Base-by-base conservation (phyloP, 2,329 filamentous ascomycete genomes). In the Ciborinia camelliae region DNA sequence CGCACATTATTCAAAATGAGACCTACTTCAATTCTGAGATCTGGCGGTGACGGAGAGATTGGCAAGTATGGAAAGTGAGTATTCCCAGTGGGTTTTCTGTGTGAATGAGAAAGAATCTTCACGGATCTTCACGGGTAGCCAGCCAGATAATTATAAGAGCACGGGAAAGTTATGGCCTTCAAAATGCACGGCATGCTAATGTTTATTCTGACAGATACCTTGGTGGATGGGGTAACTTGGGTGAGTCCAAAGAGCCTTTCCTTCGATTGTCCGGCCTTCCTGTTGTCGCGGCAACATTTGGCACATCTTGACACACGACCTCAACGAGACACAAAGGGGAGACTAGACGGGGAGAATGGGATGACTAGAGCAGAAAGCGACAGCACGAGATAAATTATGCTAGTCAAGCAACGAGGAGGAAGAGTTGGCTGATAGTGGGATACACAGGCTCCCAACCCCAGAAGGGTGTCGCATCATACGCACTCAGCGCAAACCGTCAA, bases 401-500 rank as follows among this genome's bases (percentile, higher is more conserved):
- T 30, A 30, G 35, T 12, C 18, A n/a, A 37, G 30, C 30, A 51
- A 60, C 9, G 32, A 53, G 28, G 12, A n/a, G 39, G 28, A 43
- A 26, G 15, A 50, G 15, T 57, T 41, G 59, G 43, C 68, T 68
- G 62, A 69, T 68, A 62, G 71, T 73, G 74, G 63, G 76, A 70
- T 55, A 61, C 47, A 67, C 74, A 86, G 84, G 84, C 75, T 81
- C 82, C 72, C 75, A 79, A 76, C 82, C 83, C 77, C 86, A 88
- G 77, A 86, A 82, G 77, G 86, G 86, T 66, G 85, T 89, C 73
- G 80, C 82, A 64, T 81, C 82, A 74, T 98, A 96, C 81, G 84
- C 88, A 71, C 77, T 99, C 72, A 89, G 91, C 73, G 80, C 90
- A 71, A 98, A 99, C 85, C 89, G 90, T 77, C 94, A 97, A 82